Conservation (phyloP, 2,329 filamentous ascomycete genomes). For the Colletotrichum salicis region DNA sequence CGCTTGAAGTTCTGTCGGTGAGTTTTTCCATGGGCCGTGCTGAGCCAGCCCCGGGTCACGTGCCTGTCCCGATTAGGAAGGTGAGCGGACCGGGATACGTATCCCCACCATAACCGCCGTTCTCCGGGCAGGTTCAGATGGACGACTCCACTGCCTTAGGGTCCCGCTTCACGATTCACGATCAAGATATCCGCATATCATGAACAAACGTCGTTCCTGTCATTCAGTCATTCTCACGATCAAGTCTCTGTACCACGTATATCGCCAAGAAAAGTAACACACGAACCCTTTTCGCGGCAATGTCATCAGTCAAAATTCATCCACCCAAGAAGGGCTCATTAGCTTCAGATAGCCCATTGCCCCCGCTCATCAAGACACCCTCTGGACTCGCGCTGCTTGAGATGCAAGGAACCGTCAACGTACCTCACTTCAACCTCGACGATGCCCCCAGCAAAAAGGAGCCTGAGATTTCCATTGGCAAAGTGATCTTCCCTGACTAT, state of each 20-base stretch:
- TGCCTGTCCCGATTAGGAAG: constrained; percentile 9
- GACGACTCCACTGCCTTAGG: neutral
- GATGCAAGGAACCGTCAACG: constrained; percentile 90
- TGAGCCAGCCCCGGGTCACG: constrained; percentile 17
- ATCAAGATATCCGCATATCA: neutral
- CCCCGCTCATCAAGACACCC: constrained; percentile 86
- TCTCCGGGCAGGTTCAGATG: neutral
- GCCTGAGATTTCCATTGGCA: constrained; percentile 68
- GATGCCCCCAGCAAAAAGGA: constrained; percentile 40
- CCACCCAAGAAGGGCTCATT: constrained; percentile 43
- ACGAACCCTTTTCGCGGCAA: constrained; percentile 28
- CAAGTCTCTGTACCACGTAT: too few relatives aligned
- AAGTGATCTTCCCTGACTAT: constrained; percentile 82
- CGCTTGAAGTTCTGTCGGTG: neutral
- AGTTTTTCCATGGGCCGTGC: neutral
- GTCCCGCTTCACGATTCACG: neutral
- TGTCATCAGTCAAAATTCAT: constrained; percentile 55
- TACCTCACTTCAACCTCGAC: constrained; percentile 61
- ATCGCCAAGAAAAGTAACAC: too few relatives aligned
- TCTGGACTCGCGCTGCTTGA: constrained; percentile 90
- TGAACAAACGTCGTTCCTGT: neutral
- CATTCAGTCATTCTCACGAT: neutral
- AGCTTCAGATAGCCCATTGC: constrained; percentile 68
- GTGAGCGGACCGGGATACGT: neutral
- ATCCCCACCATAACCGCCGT: neutral